Evolutionary conservation across 345 rosid genomes (phyloP), one percentile per base, ranked within the genome.

Genomic region (Diplotaxis tenuifolia): DNA sequence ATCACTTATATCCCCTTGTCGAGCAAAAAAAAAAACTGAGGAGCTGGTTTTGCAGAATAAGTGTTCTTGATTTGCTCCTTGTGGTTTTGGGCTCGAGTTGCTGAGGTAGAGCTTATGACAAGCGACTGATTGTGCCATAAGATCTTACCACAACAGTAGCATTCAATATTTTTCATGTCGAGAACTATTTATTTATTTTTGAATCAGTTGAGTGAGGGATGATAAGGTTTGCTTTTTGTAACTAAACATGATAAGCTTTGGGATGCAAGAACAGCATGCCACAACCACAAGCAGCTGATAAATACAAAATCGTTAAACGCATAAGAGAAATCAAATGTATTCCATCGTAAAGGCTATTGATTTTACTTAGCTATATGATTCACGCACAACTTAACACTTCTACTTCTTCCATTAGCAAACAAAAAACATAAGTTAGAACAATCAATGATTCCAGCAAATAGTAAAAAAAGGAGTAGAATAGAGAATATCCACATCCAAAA

Each of bases 121-220:
- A 57, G 28, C 32, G 52, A 73, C 9, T 65, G 21, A 45, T 45
- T 45, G 52, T 73, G 53, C 61, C 19, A 40, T 31, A 55, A 18
- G 49, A 73, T 42, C 49, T 55, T 55, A 65, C 4, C 64, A 57
- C 59, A 20, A n/a, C 20, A 21, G 23, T 12, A 21, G 20, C 58
- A 28, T 29, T 65, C 65, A 57, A 56, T 42, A 4, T 32, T 45
- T 73, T 19, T 73, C 65, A 20, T 32, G 19, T 29, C 16, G 18
- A 71, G 21, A 62, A 52, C 28, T 58, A 45, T n/a, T n/a, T n/a
- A n/a, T 29, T 49, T 49, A 3, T n/a, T 71, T 62, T 49, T 52
- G 3, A 8, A 2, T n/a, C 16, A 29, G 5, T 23, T 22, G 20
- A 12, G 31, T 31, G 9, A 31, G 40, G 25, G 19, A 50, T 52